Evolutionary conservation across 305 asterid species (phyloP).

Genomic region (Fraxinus floribunda): DNA sequence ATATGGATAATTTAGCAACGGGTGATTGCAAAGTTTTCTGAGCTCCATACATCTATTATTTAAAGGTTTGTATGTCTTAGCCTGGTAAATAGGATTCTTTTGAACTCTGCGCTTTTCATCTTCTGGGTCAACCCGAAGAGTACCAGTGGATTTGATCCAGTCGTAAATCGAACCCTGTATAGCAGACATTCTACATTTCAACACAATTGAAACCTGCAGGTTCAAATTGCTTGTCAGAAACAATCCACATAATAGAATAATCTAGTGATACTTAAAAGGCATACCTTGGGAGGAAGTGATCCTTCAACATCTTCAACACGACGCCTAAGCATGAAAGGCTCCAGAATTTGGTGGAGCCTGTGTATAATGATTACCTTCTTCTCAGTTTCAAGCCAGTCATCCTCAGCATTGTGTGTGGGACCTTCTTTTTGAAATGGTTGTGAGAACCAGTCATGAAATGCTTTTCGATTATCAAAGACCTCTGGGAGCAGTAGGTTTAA

Average conservation of each 20-base stretch:
- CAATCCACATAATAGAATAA: conserved; percentile 20
- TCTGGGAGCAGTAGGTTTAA: conserved; percentile 94
- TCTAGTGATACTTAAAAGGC: conserved; percentile 14
- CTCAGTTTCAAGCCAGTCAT: conserved; percentile 99
- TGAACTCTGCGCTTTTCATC: conserved; percentile 79
- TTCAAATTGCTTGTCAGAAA: conserved; percentile 34
- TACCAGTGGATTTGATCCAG: conserved; percentile 97
- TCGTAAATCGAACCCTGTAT: conserved; percentile 91
- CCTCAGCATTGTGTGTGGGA: conserved; percentile 77
- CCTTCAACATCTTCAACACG: conserved; percentile 99
- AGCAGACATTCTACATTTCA: conserved; percentile 97
- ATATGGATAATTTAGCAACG: conserved; percentile 92
- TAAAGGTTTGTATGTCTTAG: conserved; percentile 71
- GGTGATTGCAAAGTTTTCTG: conserved; percentile 96
- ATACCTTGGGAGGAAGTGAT: conserved; percentile 99
- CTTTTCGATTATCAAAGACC: conserved; percentile 95
- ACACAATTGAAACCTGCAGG: conserved; percentile 86
- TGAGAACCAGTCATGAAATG: conserved; percentile 99
- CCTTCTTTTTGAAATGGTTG: conserved; percentile 97
- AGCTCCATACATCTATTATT: conserved; percentile 98
- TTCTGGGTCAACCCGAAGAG: conserved; percentile 96
- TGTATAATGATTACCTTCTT: conserved; percentile 98
- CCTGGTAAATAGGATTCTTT: conserved; percentile 76
- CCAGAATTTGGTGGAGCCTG: conserved; percentile 96
- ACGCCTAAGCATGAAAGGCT: conserved; percentile 99